These are phyloP conservation scores for Begonia masoniana DNA, from an alignment of 306 rosid genomes.

Conservation along the genomic window DNA sequence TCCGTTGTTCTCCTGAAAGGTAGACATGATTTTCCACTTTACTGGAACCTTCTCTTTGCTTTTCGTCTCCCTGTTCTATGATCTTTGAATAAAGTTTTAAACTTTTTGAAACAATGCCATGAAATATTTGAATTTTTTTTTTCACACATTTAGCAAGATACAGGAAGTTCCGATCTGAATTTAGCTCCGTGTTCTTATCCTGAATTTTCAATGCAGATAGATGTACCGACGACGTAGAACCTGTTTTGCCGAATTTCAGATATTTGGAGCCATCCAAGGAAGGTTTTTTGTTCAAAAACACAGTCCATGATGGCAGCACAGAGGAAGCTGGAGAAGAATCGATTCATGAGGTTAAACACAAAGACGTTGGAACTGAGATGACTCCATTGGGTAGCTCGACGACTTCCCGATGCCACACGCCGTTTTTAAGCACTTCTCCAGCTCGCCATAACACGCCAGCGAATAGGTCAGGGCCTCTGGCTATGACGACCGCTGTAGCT, in stretches of 20 bases:
- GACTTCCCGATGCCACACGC: slow-evolving; percentile 86
- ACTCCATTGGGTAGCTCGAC: slow-evolving; percentile 95
- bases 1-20: slow-evolving; percentile 66
- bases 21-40: slow-evolving; percentile 3
- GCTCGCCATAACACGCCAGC: slow-evolving; percentile 89
- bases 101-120: too few species aligned
- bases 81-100: too few species aligned
- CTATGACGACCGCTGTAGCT: slow-evolving; percentile 16
- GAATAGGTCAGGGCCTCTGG: slow-evolving; percentile 71
- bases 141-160: too few species aligned
- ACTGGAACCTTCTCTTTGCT: slow-evolving; percentile 5
- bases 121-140: too few species aligned
- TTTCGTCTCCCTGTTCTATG: too few species aligned
- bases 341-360: slow-evolving; percentile 44
- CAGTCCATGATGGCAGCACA: slow-evolving; percentile 29
- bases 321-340: slow-evolving; percentile 42
- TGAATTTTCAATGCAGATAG: slow-evolving; percentile 50
- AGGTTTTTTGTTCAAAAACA: slow-evolving; percentile 59
- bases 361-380: slow-evolving; percentile 89
- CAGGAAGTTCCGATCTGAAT: too few species aligned
- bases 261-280: slow-evolving; percentile 47
- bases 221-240: slow-evolving; percentile 58
- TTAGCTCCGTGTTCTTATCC: slow-evolving; percentile 4
- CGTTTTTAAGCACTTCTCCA: slow-evolving; percentile 71
- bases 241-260: slow-evolving; percentile 37